A percentile compares a stretch with the other conserved stretches of the same genome.
Evolutionary conservation across 1,139 yeast genomes (phyloP).

Genomic region (Lodderomyces pseudojiufengensis): DNA sequence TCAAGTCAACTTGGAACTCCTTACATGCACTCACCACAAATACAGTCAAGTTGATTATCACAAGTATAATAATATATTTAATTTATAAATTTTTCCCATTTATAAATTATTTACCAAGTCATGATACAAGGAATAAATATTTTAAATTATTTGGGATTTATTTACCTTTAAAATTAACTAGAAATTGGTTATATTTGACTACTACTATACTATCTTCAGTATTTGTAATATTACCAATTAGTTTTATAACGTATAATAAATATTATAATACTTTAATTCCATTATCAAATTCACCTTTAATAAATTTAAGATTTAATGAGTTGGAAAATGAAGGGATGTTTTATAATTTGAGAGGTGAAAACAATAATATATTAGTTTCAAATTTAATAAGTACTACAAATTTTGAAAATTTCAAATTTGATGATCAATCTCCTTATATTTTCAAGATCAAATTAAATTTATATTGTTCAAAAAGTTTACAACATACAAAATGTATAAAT

Average conservation of each 20-base stretch:
- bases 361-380: no score
- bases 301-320: constrained; percentile 11
- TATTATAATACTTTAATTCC: constrained; percentile 27
- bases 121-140: constrained; percentile 3
- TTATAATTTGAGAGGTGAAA: no score
- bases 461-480: constrained; percentile 1
- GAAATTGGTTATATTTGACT: constrained; percentile 20
- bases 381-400: constrained; percentile 4
- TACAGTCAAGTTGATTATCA: no score
- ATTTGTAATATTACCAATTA: constrained; percentile 22
- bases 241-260: constrained; percentile 23
- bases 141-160: constrained; percentile 10
- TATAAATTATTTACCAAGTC: no score
- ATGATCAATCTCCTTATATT: constrained; percentile 10
- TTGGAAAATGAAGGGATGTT: no score
- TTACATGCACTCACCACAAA: no score
- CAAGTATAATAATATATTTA: no score
- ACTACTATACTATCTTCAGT: constrained; percentile 17
- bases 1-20: no score
- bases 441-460: constrained; percentile 8
- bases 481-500: not conserved
- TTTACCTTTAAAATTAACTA: constrained; percentile 10
- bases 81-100: no score
- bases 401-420: constrained; percentile 8
- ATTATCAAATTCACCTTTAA: constrained; percentile 10